Percentiles rank a stretch among this genome's conserved stretches.
Conservation (phyloP, 75 land plant genomes). For the Selaginella moellendorffii region DNA sequence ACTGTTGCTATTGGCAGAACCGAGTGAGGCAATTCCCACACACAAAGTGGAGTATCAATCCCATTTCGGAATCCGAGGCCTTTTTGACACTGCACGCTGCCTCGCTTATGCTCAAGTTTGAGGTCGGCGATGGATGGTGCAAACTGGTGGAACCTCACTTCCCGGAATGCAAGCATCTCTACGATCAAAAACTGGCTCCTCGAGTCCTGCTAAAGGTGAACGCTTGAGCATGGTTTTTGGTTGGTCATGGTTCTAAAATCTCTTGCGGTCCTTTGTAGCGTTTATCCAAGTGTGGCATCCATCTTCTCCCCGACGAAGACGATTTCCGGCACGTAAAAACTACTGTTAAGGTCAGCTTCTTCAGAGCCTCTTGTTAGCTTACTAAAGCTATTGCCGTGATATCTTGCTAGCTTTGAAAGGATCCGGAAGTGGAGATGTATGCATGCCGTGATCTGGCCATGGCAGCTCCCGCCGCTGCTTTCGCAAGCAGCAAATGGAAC, state of each 20-base stretch:
- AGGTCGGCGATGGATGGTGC: slow-evolving; percentile 28
- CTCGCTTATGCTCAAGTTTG: slow-evolving; percentile 9
- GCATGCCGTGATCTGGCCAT: slow-evolving; percentile 24
- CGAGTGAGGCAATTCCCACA: slow-evolving; percentile 25
- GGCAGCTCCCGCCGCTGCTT: slow-evolving; percentile 22
- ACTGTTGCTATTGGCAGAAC: slow-evolving; percentile 20
- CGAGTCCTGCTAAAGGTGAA: slow-evolving; percentile 23
- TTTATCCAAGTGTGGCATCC: slow-evolving; percentile 26
- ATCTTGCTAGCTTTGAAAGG: slow-evolving; percentile 16
- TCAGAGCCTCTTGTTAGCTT: neutral
- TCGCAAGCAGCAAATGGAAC: slow-evolving; percentile 27
- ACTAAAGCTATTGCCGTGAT: neutral
- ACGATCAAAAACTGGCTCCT: slow-evolving; percentile 18
- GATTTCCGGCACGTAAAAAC: slow-evolving; percentile 13
- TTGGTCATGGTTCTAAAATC: too few relatives aligned
- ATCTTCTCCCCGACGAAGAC: slow-evolving; percentile 21
- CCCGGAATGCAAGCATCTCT: slow-evolving; percentile 16
- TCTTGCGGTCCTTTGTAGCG: too few relatives aligned
- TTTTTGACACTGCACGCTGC: slow-evolving; percentile 15
- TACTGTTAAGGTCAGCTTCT: slow-evolving; percentile 14
- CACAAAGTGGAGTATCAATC: slow-evolving; percentile 22
- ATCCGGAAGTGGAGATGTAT: slow-evolving; percentile 17
- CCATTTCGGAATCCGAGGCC: slow-evolving; percentile 17
- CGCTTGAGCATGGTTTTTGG: too few relatives aligned
- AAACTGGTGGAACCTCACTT: slow-evolving; percentile 21